Percentiles rank a stretch among this genome's conserved stretches.
phyloP scores from a whole-genome alignment of 345 rosid genomes.

The Corchorus olitorius region DNA sequence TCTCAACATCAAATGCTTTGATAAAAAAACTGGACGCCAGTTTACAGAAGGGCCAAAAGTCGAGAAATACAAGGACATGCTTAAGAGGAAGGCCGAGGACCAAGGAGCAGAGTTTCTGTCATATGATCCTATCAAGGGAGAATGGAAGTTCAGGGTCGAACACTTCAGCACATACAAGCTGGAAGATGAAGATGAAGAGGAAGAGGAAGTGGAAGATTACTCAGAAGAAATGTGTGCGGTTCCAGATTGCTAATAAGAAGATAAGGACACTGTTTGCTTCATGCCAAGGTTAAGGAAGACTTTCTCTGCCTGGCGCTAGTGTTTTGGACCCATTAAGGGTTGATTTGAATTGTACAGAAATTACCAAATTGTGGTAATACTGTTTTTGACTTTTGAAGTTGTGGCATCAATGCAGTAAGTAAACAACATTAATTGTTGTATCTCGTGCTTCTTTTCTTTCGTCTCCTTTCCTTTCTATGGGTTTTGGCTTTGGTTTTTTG shows the following conservation, averaged over 20 bases:
- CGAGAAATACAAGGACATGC: constrained; percentile 84
- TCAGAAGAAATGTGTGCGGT: constrained; percentile 19
- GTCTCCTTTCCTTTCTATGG: no score
- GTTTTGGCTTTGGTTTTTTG: background rate
- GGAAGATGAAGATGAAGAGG: constrained; percentile 42
- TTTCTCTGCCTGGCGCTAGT: background rate
- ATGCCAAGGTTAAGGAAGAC: constrained; percentile 2
- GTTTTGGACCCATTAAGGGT: background rate
- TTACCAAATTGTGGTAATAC: constrained; percentile 11
- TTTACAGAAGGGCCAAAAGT: constrained; percentile 63
- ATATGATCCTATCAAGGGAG: constrained; percentile 73
- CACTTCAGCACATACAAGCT: constrained; percentile 79
- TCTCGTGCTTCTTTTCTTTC: background rate
- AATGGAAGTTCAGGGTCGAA: constrained; percentile 87
- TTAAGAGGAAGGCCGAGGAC: constrained; percentile 80
- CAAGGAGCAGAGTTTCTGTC: constrained; percentile 91
- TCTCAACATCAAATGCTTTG: constrained; percentile 86
- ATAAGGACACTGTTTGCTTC: background rate
- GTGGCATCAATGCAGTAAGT: background rate
- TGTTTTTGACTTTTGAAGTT: background rate
- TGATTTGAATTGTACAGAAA: constrained; percentile 22
- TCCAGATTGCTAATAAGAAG: constrained; percentile 27
- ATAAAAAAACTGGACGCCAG: constrained; percentile 71
- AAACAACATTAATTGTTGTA: background rate
- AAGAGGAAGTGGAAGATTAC: constrained; percentile 37